A percentile compares a stretch with the other conserved stretches of the same genome.
Evolutionary conservation across 1,139 yeast species (phyloP).

Genomic region (Schwanniomyces etchellsii): DNA sequence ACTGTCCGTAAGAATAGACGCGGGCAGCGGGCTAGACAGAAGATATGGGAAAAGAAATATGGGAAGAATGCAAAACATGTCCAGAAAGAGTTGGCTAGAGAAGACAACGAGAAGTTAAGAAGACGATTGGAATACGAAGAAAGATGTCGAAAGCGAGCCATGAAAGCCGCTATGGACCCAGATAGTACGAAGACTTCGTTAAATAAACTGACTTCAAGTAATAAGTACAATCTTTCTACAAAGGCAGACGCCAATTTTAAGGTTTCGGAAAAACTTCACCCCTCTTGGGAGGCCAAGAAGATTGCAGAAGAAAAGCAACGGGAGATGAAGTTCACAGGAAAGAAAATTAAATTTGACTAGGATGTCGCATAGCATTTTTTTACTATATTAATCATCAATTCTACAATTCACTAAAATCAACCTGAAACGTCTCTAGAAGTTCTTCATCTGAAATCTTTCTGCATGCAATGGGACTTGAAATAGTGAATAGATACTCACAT

Average conservation of each 20-base stretch:
- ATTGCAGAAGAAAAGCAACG: slow-evolving; percentile 61
- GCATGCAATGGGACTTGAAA: slow-evolving; percentile 72
- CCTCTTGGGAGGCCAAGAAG: slow-evolving; percentile 92
- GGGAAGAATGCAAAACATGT: slow-evolving; percentile 85
- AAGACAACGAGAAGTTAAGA: slow-evolving; percentile 49
- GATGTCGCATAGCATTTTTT: slow-evolving; percentile 1
- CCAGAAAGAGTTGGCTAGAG: slow-evolving; percentile 51
- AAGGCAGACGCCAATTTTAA: slow-evolving; percentile 4
- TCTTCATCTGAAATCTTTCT: slow-evolving; percentile 26
- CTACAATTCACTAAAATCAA: slow-evolving; percentile 16
- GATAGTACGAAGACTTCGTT: neutral
- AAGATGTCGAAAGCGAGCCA: slow-evolving; percentile 62
- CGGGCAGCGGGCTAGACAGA: slow-evolving; percentile 95
- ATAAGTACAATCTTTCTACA: slow-evolving; percentile 3
- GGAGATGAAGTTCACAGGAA: slow-evolving; percentile 72
- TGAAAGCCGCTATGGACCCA: slow-evolving; percentile 36
- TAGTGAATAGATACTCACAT: slow-evolving; percentile 67
- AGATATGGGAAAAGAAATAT: slow-evolving; percentile 89
- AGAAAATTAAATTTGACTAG: slow-evolving; percentile 68
- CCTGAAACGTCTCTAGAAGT: slow-evolving; percentile 19
- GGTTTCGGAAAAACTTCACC: slow-evolving; percentile 50
- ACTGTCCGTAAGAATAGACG: slow-evolving; percentile 74
- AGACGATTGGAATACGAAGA: slow-evolving; percentile 66
- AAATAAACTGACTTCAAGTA: slow-evolving; percentile 15
- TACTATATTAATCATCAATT: slow-evolving; percentile 5